Base-by-base conservation (phyloP, 805 yeast genomes). In the Lipomyces yamadae region DNA sequence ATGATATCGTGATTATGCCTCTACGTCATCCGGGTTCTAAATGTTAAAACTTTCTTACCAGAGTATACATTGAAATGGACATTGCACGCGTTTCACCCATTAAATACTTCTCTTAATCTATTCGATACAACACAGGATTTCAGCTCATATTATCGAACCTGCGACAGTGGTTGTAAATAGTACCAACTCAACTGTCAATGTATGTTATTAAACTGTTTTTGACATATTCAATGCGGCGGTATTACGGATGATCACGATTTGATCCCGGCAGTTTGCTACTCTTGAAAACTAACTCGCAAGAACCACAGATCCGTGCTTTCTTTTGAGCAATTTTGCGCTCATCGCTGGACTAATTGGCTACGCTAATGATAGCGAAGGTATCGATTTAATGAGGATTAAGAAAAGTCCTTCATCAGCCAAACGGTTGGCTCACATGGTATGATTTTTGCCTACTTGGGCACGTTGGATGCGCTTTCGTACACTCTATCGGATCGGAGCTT, bases 351-450 rank as follows among this genome's bases (percentile, higher is more conserved):
- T 18, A 42, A 5, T 42, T n/a, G 48, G 24, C 48, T 42, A 42
- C 24, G 48, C 48, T 18, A 34, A 54, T 32, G 56, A 54, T 54
- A 42, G 48, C 48, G 15, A 42, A 42, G 48, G 7, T 42, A 37
- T 24, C n/a, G 37, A 13, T 56, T 62, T 52, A 29, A 68, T 68
- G 71, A 65, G 58, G 67, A 68, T 68, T 53, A 60, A 59, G 50
- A 68, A 68, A 56, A 62, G 65, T 58, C 59, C 71, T 10, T 53
- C 63, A 29, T 62, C 70, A 13, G 61, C 58, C 15, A 67, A 61
- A 65, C 66, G 70, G 54, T 52, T 68, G 60, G 48, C 60, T 54
- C 71, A 68, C 45, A 66, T 68, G 70, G 71, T 68, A 64, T 30
- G 65, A 32, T 3, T 39, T 52, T 24, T 15, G 29, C 48, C 15